phyloP scores from a whole-genome alignment of 139 green algal species.

The Gonium pectorale region DNA sequence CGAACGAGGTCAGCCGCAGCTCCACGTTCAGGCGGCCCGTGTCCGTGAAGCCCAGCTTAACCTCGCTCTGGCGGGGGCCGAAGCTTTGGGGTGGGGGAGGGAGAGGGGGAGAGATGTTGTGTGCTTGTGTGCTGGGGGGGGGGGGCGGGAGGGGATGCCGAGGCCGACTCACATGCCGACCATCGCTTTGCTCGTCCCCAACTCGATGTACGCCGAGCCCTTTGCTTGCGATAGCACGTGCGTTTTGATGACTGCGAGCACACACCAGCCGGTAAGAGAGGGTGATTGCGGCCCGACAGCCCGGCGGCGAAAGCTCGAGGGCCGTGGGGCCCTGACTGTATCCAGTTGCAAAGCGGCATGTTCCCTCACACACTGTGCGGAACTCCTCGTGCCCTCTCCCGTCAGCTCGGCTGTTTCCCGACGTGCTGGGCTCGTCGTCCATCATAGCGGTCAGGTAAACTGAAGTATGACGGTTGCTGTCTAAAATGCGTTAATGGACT shows the following conservation, averaged over 20 bases:
- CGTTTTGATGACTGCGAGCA: slow-evolving; percentile 72
- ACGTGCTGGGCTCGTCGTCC: slow-evolving; percentile 25
- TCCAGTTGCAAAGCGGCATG: background rate
- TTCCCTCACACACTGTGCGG: slow-evolving; percentile 10
- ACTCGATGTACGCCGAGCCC: slow-evolving; percentile 84
- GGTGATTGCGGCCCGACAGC: background rate
- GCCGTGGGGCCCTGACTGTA: background rate
- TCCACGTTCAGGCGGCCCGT: slow-evolving; percentile 74
- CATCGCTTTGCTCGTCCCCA: slow-evolving; percentile 83
- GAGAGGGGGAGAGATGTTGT: too few relatives aligned
- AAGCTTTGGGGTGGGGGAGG: slow-evolving; percentile 61
- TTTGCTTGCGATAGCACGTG: slow-evolving; percentile 75
- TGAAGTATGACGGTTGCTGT: too few relatives aligned
- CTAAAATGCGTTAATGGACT: too few relatives aligned
- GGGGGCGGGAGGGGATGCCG: background rate
- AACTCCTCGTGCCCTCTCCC: slow-evolving; percentile 30
- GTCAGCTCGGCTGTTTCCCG: slow-evolving; percentile 3
- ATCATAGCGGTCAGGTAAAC: too few relatives aligned
- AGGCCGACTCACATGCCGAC: slow-evolving; percentile 71
- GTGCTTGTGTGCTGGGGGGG: too few relatives aligned
- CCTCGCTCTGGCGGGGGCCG: slow-evolving; percentile 74
- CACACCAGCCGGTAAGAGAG: too few relatives aligned
- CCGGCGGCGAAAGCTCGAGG: background rate
- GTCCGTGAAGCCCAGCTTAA: slow-evolving; percentile 69
- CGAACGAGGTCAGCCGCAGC: slow-evolving; percentile 76